These are phyloP conservation scores for Epichloe brachyelytri DNA, from an alignment of 2,329 filamentous ascomycete species.

Conservation along the genomic window DNA sequence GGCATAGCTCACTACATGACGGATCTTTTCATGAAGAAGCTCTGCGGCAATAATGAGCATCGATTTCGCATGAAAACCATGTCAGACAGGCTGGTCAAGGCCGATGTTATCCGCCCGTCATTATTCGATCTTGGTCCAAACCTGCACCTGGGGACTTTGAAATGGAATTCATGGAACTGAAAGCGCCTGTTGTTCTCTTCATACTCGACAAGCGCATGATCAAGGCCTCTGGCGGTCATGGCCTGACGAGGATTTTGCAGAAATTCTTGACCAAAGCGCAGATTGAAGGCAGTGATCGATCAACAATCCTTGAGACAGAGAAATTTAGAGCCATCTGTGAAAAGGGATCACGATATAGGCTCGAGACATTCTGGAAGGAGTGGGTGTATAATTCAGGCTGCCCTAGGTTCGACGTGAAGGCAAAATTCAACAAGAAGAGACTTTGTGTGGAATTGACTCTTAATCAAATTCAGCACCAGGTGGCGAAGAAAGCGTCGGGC, in stretches of 20 bases:
- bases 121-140: conserved; percentile 67
- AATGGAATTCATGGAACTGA: conserved; percentile 78
- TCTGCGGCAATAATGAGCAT: conserved; percentile 93
- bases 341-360: conserved; percentile 71
- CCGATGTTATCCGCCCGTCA: conserved; percentile 72
- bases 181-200: conserved; percentile 81
- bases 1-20: conserved; percentile 93
- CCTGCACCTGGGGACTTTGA: conserved; percentile 70
- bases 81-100: conserved; percentile 67
- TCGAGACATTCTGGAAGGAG: conserved; percentile 86
- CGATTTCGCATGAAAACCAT: conserved; percentile 77
- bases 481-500: conserved; percentile 22
- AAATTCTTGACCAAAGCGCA: conserved; percentile 78
- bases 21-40: conserved; percentile 76
- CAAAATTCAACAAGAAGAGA: conserved; percentile 95
- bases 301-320: conserved; percentile 60
- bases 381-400: conserved; percentile 87
- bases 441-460: conserved; percentile 88
- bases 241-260: conserved; percentile 73
- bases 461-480: conserved; percentile 54
- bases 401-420: conserved; percentile 72
- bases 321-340: conserved; percentile 77
- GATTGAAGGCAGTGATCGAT: conserved; percentile 45
- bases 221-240: conserved; percentile 71
- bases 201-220: conserved; percentile 85